Evolutionary conservation across 2,329 filamentous ascomycete genomes (phyloP), one percentile per base, ranked within the genome.

Genomic region (Rosellinia necatrix): DNA sequence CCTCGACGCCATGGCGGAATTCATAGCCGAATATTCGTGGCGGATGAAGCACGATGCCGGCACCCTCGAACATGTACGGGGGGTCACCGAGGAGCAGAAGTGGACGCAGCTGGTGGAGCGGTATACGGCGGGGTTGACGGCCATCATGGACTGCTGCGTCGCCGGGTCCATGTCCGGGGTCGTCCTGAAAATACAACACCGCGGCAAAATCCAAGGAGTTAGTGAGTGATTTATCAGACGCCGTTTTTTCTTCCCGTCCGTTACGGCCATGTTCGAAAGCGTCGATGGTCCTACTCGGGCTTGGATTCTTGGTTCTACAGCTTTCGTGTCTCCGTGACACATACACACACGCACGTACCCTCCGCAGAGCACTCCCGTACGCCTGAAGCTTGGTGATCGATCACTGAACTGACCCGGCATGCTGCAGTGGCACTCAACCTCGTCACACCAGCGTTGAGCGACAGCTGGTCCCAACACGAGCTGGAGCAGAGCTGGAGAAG

Each of bases 371-470:
- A n/a, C n/a, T n/a, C n/a, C n/a, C n/a, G n/a, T n/a, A n/a, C n/a
- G n/a, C n/a, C n/a, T n/a, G n/a, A n/a, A n/a, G n/a, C n/a, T n/a
- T n/a, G n/a, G 2, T 30, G 30, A 27, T 5, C 12, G 15, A 35
- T 4, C 34, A 17, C 15, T n/a, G 13, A 4, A 25, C 35, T 49
- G 9, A 40, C 13, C 1, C 4, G 9, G 17, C 12, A 6, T 6
- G 17, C 6, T 3, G 7, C 30, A 49, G 47, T 50, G 48, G 48
- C 48, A 35, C 15, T 50, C n/a, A 24, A 50, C 37, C 22, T 50
- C 21, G 21, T 42, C 19, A 15, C 37, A 10, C 3, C 19, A 13
- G 21, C 19, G 4, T 30, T 42, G 19, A 15, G 35, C 12, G 48
- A 50, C 13, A 37, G 27, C 8, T 50, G 48, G 48, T 42, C 48